A percentile compares a stretch with the other conserved stretches of the same genome.
phyloP scores from a whole-genome alignment of 495 filamentous ascomycete species.

The Bacidia gigantensis region DNA sequence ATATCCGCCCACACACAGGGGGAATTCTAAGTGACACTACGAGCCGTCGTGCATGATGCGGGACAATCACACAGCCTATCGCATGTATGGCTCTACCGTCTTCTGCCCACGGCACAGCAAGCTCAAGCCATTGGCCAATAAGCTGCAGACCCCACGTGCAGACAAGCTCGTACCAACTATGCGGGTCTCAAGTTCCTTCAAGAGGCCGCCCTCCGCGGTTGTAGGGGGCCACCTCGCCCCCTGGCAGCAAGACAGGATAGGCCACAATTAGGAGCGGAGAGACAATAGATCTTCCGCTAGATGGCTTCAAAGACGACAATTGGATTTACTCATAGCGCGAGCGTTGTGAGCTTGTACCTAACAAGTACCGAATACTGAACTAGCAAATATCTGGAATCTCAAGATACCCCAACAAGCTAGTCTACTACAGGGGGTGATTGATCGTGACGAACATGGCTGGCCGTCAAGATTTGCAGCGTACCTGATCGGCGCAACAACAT shows the following conservation, averaged over 20 bases:
- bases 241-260: too few species aligned
- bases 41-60: neutral
- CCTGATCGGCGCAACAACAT: neutral
- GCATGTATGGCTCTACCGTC: neutral
- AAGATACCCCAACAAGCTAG: neutral
- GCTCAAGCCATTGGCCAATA: neutral
- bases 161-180: neutral
- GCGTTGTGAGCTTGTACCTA: neutral
- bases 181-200: neutral
- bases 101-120: neutral
- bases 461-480: neutral
- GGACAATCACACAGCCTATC: neutral
- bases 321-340: neutral
- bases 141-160: neutral
- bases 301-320: neutral
- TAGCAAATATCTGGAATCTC: neutral
- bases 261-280: too few species aligned
- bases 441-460: neutral
- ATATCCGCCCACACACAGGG: too few species aligned
- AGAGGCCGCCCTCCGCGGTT: neutral
- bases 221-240: neutral
- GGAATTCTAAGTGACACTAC: neutral
- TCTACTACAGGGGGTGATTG: neutral
- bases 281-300: neutral
- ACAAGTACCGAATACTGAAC: neutral